Evolutionary conservation across 1,139 yeast genomes (phyloP), one percentile per base, ranked within the genome.

Genomic region (Magnusiomyces tetraspermus): DNA sequence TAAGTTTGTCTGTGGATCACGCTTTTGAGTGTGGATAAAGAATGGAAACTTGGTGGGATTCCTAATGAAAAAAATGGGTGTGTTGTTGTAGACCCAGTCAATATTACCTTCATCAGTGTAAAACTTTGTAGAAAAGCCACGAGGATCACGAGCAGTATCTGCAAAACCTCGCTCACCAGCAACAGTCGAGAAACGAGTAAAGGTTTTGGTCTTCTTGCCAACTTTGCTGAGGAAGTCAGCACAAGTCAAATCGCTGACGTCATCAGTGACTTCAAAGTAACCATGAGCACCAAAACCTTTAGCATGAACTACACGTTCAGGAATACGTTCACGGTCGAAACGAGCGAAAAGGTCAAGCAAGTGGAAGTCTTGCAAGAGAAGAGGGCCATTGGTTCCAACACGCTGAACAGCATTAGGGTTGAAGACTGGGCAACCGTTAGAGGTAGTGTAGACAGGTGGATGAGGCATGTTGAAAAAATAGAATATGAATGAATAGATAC

Each of bases 221-320:
- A 81, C 74, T 50, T 80, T 74, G 37, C 55, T 54, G 61, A 85
- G 77, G 67, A 87, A 85, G 54, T 80, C 80, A 50, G 95, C 83
- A 57, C 75, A 73, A 62, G 85, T 79, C 56, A 87, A 65, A 67
- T 87, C 95, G 48, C 85, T 73, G 64, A 87, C 79, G 60, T 86
- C 92, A 66, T 87, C 90, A 38, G 95, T 86, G 58, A 82, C 83
- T 69, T 83, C 92, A 63, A 86, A 86, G 57, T 72, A 77, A 63
- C 94, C 92, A 66, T 76, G 82, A 50, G 94, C 94, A 61, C 95
- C 95, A 45, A 88, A 85, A 59, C 95, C 95, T 70, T 85, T 85
- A 57, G 95, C 95, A 67, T 86, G 95, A 50, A 86, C 95, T 53
- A 86, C 94, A 69, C 95, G 79, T 72, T 86, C 95, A 43, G 95